phyloP scores from a whole-genome alignment of 371 early-diverging fungal genomes.

The Mucor piriformis region DNA sequence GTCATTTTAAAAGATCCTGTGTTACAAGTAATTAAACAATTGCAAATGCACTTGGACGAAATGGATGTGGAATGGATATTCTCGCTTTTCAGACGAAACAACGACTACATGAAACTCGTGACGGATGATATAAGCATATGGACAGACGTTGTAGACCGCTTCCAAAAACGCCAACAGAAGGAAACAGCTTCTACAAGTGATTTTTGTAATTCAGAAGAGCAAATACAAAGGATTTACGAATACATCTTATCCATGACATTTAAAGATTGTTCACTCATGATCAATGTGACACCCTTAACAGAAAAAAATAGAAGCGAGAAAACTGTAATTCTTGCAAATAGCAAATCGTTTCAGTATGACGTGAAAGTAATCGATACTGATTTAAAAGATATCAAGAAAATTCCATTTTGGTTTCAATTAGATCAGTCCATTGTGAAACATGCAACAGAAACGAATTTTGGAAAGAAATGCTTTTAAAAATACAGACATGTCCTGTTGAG shows the following conservation, averaged over 20 bases:
- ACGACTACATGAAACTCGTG: neutral
- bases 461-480: neutral
- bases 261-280: constrained; percentile 64
- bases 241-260: constrained; percentile 62
- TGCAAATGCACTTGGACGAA: constrained; percentile 51
- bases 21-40: constrained; percentile 31
- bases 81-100: constrained; percentile 20
- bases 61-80: constrained; percentile 51
- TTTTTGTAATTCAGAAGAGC: neutral
- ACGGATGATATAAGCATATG: constrained; percentile 29
- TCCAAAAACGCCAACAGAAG: constrained; percentile 6
- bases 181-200: neutral
- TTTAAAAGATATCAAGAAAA: constrained; percentile 49
- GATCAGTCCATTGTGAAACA: constrained; percentile 52
- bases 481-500: no score
- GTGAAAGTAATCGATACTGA: constrained; percentile 58
- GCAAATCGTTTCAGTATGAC: constrained; percentile 21
- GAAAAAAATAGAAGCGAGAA: neutral
- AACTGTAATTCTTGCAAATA: neutral
- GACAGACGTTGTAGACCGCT: constrained; percentile 23
- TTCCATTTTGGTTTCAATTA: constrained; percentile 49
- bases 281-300: constrained; percentile 20
- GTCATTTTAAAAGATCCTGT: constrained; percentile 44
- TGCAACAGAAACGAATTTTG: constrained; percentile 20
- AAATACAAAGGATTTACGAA: constrained; percentile 41